Base-by-base conservation (phyloP, 257 asterid species). In the Lycium ferocissimum region DNA sequence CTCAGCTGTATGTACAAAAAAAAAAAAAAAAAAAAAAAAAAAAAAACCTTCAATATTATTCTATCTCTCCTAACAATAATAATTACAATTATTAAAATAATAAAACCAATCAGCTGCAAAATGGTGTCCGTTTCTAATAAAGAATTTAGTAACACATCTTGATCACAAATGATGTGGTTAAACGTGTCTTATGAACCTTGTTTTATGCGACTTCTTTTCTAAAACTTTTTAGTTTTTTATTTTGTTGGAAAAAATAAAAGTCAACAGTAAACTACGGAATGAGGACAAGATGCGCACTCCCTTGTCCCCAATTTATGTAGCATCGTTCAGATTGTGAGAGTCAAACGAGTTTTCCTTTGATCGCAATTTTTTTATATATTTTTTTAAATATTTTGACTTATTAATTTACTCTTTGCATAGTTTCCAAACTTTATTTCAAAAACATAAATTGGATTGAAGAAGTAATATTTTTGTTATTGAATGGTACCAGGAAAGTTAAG, bases 41-140 rank as follows among this genome's bases (percentile, higher is more conserved):
- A 26, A 26, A 26, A 26, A 26, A 26, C n/a, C 13, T 57, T 33
- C n/a, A 35, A 66, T 35, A 33, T 4, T 66, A 40, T 3, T 66
- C 75, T 35, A 66, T 11, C 0, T 65, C 9, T 40, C 13, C 47
- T 40, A 17, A 70, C 35, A 17, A 70, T 22, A 40, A 40, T 40
- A 71, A 17, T 14, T 9, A 9, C 45, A 17, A n/a, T 72, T 70
- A 70, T n/a, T 18, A 9, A 9, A 71, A 9, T 43, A 43, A 72
- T 10, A 71, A n/a, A 17, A 72, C 37, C 57, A 43, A 43, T 72
- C 80, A 72, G 17, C 58, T 72, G 80, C 59, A 45, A 72, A 72
- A 45, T 45, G n/a, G 38, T 72, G 58, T 10, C 58, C n/a, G 10
- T 72, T 45, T 72, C 10, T 5, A 45, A 18, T n/a, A 43, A 5